Evolutionary conservation across 2,329 filamentous ascomycete species (phyloP).

Genomic region (Aspergillus brasiliensis): DNA sequence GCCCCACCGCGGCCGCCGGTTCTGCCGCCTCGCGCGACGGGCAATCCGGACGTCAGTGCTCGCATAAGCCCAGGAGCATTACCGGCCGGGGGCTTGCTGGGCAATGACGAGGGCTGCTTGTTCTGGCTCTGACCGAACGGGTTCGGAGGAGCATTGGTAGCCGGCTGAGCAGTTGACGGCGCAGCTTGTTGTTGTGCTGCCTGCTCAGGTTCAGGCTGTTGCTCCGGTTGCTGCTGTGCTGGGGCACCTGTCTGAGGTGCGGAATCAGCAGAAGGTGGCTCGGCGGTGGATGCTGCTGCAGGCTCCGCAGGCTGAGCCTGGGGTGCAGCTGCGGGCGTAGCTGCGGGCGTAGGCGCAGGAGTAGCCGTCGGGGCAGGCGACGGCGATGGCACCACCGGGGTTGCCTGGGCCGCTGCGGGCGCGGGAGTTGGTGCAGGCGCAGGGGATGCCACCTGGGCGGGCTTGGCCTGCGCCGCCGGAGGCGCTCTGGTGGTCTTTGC

Average conservation of each 20-base stretch:
- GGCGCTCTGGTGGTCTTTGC: constrained; percentile 68
- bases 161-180: constrained; percentile 15
- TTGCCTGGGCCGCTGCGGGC: constrained; percentile 14
- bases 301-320: constrained; percentile 16
- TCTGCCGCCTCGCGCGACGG: constrained; percentile 46
- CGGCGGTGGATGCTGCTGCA: constrained; percentile 6
- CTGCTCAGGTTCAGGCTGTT: constrained; percentile 16
- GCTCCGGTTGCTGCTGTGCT: constrained; percentile 18
- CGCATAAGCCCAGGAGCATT: constrained; percentile 45
- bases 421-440: constrained; percentile 9
- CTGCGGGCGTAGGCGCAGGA: constrained; percentile 2
- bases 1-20: constrained; percentile 42
- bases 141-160: constrained; percentile 21
- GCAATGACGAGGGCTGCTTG: constrained; percentile 30
- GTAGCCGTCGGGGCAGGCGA: constrained; percentile 10
- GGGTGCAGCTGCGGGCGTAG: background rate
- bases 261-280: constrained; percentile 14
- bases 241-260: constrained; percentile 19
- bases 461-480: constrained; percentile 37
- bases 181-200: constrained; percentile 23
- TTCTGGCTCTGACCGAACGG: constrained; percentile 33
- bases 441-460: constrained; percentile 22
- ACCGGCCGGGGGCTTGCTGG: constrained; percentile 38
- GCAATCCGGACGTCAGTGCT: constrained; percentile 48
- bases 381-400: constrained; percentile 12